Base-by-base conservation (phyloP, 345 rosid species). In the Eutrema japonicum region DNA sequence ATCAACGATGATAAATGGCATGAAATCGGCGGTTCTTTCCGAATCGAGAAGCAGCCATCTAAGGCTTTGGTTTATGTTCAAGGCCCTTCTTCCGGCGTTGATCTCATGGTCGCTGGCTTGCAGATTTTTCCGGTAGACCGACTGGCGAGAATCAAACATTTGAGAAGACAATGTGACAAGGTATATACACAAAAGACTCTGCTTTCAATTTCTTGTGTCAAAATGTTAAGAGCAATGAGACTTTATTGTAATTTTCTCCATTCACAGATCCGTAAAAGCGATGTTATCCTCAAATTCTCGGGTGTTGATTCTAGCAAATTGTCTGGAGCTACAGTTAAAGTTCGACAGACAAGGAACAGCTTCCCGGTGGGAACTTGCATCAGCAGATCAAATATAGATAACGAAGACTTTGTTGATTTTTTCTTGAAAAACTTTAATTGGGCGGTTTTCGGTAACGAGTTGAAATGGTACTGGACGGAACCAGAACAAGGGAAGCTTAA, bases 401-500 rank as follows among this genome's bases (percentile, higher is more conserved):
- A 95, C 18, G 96, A 94, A 79, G 99, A 92, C 63, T 91, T 83
- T 57, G 96, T 92, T 7, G 81, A 80, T 40, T 94, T 88, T 83
- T 89, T 87, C 61, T 80, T 84, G 57, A 85, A 87, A 41, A 70
- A 88, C 80, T 94, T 94, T 77, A 89, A 89, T 54, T 95, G 97
- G 99, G 96, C 91, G 7, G 97, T 92, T 47, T 92, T 95, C 4
- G 96, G 84, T 43, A 95, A 95, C 66, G 96, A 95, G 78, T 50
- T 94, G 82, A 94, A 91, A 80, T 94, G 98, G 98, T 91, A 86
- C 72, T 91, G 97, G 96, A 95, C 96, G 0, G 99, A 95, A 73
- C 33, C 99, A 38, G 93, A 84, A 51, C 80, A 83, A 78, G 99
- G 97, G 45, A 87, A 87, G 56, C 70, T 92, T 65, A 89, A 88